phyloP scores from a whole-genome alignment of 1,284 basidiomycete genomes.

The Trichosporon ovoides region DNA sequence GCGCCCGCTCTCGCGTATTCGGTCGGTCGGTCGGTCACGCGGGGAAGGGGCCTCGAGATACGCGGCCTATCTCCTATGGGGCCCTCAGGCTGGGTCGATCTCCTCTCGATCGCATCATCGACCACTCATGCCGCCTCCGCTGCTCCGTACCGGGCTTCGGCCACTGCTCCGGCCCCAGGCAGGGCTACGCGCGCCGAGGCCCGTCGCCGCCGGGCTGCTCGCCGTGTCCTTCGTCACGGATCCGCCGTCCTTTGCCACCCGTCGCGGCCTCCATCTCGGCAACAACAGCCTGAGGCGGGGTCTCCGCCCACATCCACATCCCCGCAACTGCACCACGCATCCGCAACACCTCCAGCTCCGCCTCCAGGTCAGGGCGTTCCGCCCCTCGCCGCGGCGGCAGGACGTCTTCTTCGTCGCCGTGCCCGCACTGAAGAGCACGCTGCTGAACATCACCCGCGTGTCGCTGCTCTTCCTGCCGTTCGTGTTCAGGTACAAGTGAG shows the following conservation, averaged over 20 bases:
- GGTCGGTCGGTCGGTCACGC: not conserved
- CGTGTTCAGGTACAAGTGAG: slow-evolving; percentile 50
- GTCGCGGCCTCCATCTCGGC: not conserved
- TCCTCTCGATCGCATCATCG: not conserved
- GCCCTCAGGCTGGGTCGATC: not conserved
- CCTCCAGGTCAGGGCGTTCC: slow-evolving; percentile 29
- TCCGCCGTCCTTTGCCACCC: slow-evolving; percentile 1
- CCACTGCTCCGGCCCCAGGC: not conserved
- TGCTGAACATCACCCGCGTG: slow-evolving; percentile 49
- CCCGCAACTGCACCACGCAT: not conserved
- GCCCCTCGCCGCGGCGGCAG: slow-evolving; percentile 31
- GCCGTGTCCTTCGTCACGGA: not conserved
- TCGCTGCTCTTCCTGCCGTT: slow-evolving; percentile 52
- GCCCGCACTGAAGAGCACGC: slow-evolving; percentile 49
- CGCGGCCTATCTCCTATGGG: not conserved
- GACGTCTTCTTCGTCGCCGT: slow-evolving; percentile 53
- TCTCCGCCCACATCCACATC: not conserved
- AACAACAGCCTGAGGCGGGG: not conserved
- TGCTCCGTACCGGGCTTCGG: not conserved
- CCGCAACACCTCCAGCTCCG: not conserved
- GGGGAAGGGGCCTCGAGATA: not conserved
- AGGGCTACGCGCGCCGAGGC: not conserved
- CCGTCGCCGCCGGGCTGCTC: not conserved
- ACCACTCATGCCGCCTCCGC: not conserved
- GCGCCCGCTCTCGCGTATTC: too few species aligned